Evolutionary conservation across 2,329 filamentous ascomycete genomes (phyloP), one percentile per base, ranked within the genome.

Genomic region (Aspergillus sergii): DNA sequence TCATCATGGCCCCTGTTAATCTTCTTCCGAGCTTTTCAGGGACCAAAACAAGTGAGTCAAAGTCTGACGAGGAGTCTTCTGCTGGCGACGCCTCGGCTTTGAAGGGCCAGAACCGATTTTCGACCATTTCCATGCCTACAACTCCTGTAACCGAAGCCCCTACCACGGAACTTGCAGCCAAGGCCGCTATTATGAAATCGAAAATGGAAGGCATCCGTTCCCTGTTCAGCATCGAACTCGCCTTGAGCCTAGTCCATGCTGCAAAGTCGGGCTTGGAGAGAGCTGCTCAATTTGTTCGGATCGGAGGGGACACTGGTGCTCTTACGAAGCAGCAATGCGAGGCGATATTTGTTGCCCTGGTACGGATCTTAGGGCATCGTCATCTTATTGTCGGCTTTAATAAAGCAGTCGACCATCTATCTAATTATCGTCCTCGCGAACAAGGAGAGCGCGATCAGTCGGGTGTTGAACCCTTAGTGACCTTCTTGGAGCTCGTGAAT

Each of bases 1-100:
- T 99, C 10, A 92, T 99, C 68, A 97, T 99, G 94, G 96, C 97
- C 89, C 95, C 95, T 2, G 94, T 99, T 56, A 96, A 92, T 58
- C 94, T 93, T 10, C 82, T 98, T 4, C 92, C 93, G 1, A 89
- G 86, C 54, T 86, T 92, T 66, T 82, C 86, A 7, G 80, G 87
- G 82, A n/a, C 84, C 84, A 60, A 92, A 88, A 72, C 84, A 80
- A 64, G 78, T 77, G 74, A 72, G 43, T 10, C 70, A 11, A 77
- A 75, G 60, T 54, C 67, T 0, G 72, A 71, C 11, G 65, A 68
- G 7, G 67, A 69, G 23, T 66, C 70, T 6, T 63, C 66, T 32
- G 59, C 61, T 21, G 62, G 58, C 26, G 72, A 71, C 30, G 51
- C 69, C 9, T 64, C 65, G 7, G 61, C 70, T 8, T 57, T 71